phyloP scores from a whole-genome alignment of 129 eudicot species.

The Lactuca sativa region DNA sequence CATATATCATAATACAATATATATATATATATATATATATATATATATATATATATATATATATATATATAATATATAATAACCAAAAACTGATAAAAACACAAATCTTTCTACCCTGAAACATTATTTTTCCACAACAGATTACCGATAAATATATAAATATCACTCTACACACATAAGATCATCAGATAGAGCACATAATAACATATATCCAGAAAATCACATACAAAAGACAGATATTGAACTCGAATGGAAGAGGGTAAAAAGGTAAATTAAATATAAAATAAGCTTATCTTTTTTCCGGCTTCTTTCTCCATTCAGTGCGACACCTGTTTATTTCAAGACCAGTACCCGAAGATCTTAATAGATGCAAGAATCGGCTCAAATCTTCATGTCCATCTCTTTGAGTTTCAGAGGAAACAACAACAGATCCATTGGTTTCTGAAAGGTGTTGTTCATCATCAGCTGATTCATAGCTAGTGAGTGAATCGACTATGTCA shows the following conservation, averaged over 20 bases:
- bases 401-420: background rate
- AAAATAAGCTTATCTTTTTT: constrained; percentile 40
- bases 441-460: constrained; percentile 30
- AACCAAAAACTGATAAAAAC: background rate
- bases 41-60: too few relatives aligned
- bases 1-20: background rate
- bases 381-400: constrained; percentile 28
- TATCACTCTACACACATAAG: constrained; percentile 23
- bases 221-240: background rate
- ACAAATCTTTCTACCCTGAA: background rate
- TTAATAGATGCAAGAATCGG: constrained; percentile 63
- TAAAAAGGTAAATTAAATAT: background rate
- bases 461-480: constrained; percentile 42
- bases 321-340: constrained; percentile 74
- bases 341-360: constrained; percentile 48
- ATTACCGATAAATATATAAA: background rate
- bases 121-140: constrained; percentile 3
- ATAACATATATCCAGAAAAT: background rate
- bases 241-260: background rate
- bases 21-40: too few relatives aligned
- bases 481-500: constrained; percentile 76
- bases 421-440: constrained; percentile 41
- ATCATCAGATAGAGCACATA: background rate
- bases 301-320: constrained; percentile 75
- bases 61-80: too few relatives aligned